A percentile compares a stretch with the other conserved stretches of the same genome.
phyloP scores from a whole-genome alignment of 345 rosid genomes.

The Eucalyptus decipiens region DNA sequence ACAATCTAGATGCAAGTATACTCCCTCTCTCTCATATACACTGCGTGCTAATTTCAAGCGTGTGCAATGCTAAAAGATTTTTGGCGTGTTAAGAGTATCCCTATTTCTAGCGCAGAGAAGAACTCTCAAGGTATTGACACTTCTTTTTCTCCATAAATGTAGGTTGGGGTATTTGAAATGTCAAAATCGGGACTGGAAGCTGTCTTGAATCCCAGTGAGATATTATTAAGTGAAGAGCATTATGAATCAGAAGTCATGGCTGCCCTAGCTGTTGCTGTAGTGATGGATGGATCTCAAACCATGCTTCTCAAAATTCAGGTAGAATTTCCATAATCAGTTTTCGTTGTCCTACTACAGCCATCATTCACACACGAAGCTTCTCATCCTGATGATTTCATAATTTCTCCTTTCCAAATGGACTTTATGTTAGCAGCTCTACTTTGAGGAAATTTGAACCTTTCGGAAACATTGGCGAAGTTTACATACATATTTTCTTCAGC shows the following conservation, averaged over 20 bases:
- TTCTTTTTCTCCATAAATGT: constrained; percentile 1
- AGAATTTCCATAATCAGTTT: neutral
- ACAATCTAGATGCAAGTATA: neutral
- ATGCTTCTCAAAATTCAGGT: constrained; percentile 90
- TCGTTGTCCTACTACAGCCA: neutral
- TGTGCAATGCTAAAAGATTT: neutral
- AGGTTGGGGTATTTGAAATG: constrained; percentile 97
- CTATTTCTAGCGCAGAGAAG: neutral
- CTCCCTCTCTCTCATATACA: neutral
- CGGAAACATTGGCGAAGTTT: neutral
- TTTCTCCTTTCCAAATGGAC: neutral
- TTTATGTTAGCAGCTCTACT: neutral
- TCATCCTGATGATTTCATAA: neutral
- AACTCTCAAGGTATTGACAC: neutral
- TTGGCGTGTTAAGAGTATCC: neutral
- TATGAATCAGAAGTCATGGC: constrained; percentile 75
- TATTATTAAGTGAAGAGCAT: constrained; percentile 58
- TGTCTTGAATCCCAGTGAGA: constrained; percentile 78
- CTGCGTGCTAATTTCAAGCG: neutral
- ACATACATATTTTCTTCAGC: neutral
- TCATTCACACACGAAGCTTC: neutral
- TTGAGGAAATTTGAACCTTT: neutral
- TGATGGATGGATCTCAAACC: constrained; percentile 82
- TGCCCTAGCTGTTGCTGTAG: constrained; percentile 80
- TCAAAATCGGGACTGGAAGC: constrained; percentile 56